phyloP scores from a whole-genome alignment of 441 rosid species.

The Arabidopsis lyrata region DNA sequence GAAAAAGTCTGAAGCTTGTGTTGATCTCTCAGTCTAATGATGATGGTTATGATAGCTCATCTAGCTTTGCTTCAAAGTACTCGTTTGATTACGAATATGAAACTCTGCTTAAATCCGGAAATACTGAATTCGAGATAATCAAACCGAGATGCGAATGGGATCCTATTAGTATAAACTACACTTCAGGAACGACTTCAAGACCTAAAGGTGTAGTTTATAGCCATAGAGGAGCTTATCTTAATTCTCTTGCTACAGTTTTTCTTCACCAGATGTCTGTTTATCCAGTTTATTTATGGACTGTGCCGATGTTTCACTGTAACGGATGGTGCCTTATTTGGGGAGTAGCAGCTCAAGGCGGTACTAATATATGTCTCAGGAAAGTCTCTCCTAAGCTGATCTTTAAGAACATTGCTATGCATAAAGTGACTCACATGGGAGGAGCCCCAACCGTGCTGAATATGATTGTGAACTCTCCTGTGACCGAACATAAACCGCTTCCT shows the following conservation, averaged over 20 bases:
- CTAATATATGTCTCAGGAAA: slow-evolving; percentile 60
- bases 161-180: slow-evolving; percentile 76
- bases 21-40: slow-evolving; percentile 48
- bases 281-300: slow-evolving; percentile 74
- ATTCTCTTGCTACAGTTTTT: slow-evolving; percentile 59
- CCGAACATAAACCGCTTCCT: slow-evolving; percentile 52
- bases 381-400: slow-evolving; percentile 61
- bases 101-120: slow-evolving; percentile 53
- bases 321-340: slow-evolving; percentile 90
- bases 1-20: slow-evolving; percentile 52
- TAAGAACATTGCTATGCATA: slow-evolving; percentile 52
- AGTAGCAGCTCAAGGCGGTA: slow-evolving; percentile 73
- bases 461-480: slow-evolving; percentile 56
- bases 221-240: slow-evolving; percentile 81
- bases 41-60: slow-evolving; percentile 24
- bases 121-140: slow-evolving; percentile 48
- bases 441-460: slow-evolving; percentile 74
- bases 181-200: slow-evolving; percentile 75
- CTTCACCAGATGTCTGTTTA: slow-evolving; percentile 65
- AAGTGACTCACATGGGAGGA: slow-evolving; percentile 75
- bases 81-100: slow-evolving; percentile 55
- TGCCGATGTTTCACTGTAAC: slow-evolving; percentile 85
- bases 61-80: slow-evolving; percentile 17
- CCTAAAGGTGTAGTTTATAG: slow-evolving; percentile 84
- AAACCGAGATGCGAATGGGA: slow-evolving; percentile 69